Evolutionary conservation across 345 rosid genomes (phyloP).

Genomic region (Adansonia digitata): DNA sequence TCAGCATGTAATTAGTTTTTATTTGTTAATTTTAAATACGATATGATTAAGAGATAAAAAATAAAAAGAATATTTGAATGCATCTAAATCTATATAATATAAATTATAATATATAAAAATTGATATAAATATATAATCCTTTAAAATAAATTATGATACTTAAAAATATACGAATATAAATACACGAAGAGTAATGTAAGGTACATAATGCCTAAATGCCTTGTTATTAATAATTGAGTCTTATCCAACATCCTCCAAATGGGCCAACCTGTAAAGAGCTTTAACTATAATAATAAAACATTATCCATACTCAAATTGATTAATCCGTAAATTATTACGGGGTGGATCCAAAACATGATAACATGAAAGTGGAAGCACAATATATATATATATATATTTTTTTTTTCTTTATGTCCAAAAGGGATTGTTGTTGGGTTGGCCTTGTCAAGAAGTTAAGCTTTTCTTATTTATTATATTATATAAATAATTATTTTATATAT

Average conservation of each 20-base stretch:
- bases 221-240: not conserved
- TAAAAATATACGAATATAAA: too few species aligned
- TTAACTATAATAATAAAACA: not conserved
- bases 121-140: too few species aligned
- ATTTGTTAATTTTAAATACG: too few species aligned
- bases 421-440: not conserved
- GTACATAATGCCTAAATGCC: not conserved
- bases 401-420: not conserved
- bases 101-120: too few species aligned
- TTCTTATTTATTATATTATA: too few species aligned
- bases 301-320: not conserved
- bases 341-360: not conserved
- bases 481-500: too few species aligned
- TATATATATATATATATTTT: not conserved
- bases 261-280: not conserved
- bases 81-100: too few species aligned
- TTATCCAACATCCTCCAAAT: not conserved
- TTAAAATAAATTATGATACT: too few species aligned
- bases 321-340: not conserved
- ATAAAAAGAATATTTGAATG: too few species aligned
- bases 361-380: not conserved
- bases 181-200: too few species aligned
- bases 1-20: too few species aligned
- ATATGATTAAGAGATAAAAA: too few species aligned
- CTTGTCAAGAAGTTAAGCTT: not conserved